Conservation (phyloP, 2,329 filamentous ascomycete species). For the Fusarium nisikadoi region DNA sequence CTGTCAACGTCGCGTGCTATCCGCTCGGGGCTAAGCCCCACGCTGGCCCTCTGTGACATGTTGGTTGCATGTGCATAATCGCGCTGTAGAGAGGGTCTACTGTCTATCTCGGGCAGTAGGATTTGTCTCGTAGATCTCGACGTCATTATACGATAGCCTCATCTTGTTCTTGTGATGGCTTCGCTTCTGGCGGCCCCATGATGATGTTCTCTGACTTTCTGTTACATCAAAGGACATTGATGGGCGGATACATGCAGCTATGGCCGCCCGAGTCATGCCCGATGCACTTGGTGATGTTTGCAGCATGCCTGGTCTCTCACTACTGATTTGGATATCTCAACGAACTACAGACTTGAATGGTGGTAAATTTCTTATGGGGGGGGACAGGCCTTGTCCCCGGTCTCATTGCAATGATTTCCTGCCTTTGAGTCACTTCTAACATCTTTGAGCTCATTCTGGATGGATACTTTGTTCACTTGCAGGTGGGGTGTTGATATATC, state of each 20-base stretch:
- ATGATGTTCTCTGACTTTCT: background rate
- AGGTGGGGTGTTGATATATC: conserved; percentile 5
- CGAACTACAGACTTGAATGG: background rate
- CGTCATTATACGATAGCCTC: conserved; percentile 26
- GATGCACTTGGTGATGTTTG: background rate
- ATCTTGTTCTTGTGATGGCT: background rate
- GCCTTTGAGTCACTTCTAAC: background rate
- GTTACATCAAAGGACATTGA: background rate
- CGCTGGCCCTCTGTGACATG: conserved; percentile 15
- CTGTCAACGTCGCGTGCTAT: conserved; percentile 14
- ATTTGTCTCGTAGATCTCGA: conserved; percentile 31
- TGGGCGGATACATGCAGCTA: background rate
- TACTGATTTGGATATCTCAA: background rate
- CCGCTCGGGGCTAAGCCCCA: conserved; percentile 1
- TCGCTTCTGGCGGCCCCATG: conserved; percentile 1
- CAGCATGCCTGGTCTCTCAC: background rate
- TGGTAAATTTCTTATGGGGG: background rate
- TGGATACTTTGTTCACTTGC: background rate
- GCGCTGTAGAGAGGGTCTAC: conserved; percentile 14
- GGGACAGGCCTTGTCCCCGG: background rate
- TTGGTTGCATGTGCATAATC: conserved; percentile 21
- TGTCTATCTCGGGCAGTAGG: conserved; percentile 4
- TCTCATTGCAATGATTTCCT: background rate
- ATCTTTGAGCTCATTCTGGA: background rate
- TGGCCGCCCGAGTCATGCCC: conserved; percentile 25